Evolutionary conservation across 1,284 basidiomycete species (phyloP), one percentile per base, ranked within the genome.

Genomic region (Fomes fomentarius): DNA sequence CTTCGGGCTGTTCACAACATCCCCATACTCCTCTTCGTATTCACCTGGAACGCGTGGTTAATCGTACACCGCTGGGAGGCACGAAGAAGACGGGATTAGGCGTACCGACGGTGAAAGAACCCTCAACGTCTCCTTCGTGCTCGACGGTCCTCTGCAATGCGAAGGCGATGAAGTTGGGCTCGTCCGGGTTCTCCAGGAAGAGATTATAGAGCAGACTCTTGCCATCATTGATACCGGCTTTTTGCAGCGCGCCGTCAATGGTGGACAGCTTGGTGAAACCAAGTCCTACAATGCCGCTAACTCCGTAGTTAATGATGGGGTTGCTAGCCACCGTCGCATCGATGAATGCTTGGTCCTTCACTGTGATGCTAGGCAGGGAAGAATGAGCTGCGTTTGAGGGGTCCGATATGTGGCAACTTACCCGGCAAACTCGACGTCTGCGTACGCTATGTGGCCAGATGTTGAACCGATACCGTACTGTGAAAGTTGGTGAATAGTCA

Each of bases 381-480:
- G 10, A 14, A 19, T 26, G 7, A 43, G 5, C 12, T 12, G 8
- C 26, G 12, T n/a, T n/a, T n/a, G n/a, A n/a, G n/a, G n/a, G n/a
- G n/a, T n/a, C n/a, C n/a, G n/a, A n/a, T n/a, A n/a, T n/a, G n/a
- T n/a, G n/a, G 14, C 24, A n/a, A 66, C 77, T 56, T 66, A 92
- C 87, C 82, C 84, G 25, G 90, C 82, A 66, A 93, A 92, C 51
- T 80, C 70, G 24, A 85, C 80, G 4, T 79, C 65, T 17, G 85
- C 82, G 68, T 81, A 85, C 3, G 81, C 74, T 35, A 93, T 72
- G 58, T 75, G 69, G 3, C 90, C 90, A 47, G 71, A 76, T 4
- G 87, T 87, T 82, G 86, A 91, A 21, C 91, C 91, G 53, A 88
- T 84, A 47, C 85, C 87, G 69, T 92, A 93, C 89, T 91, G 57